Conservation (phyloP, 495 filamentous ascomycete genomes). For the Penicillium silybi region DNA sequence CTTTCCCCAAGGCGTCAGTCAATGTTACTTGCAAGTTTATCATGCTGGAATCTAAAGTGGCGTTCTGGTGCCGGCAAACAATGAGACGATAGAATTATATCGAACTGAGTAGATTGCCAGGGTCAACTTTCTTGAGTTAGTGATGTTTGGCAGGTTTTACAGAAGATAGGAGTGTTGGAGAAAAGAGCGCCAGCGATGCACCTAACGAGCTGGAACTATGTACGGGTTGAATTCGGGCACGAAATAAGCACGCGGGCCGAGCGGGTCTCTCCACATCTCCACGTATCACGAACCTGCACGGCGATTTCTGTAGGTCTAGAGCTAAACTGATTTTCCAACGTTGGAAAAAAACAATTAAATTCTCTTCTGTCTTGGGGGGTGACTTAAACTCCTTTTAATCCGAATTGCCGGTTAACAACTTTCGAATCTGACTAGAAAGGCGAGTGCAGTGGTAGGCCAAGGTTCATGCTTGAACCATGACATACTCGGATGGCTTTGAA, state of each 20-base stretch:
- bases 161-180: too few species aligned
- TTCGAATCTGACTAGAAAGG: constrained; percentile 3
- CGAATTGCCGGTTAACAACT: background rate
- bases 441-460: constrained; percentile 12
- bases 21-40: background rate
- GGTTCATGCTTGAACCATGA: constrained; percentile 4
- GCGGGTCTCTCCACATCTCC: too few species aligned
- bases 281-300: too few species aligned
- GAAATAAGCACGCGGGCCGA: too few species aligned
- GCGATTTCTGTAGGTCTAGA: too few species aligned
- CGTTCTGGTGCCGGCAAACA: background rate
- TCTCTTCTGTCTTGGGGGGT: too few species aligned
- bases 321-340: too few species aligned
- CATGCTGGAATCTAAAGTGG: background rate
- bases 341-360: too few species aligned
- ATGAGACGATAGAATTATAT: background rate
- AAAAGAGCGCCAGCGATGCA: too few species aligned
- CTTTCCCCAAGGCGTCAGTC: background rate
- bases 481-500: constrained; percentile 1
- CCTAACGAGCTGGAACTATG: too few species aligned
- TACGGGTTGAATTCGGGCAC: too few species aligned
- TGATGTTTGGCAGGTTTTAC: background rate
- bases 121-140: background rate
- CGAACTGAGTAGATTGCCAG: background rate
- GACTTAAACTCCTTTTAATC: too few species aligned